Percentiles rank a stretch among this genome's conserved stretches.
Conservation (phyloP, 2,329 filamentous ascomycete genomes). For the Metarhizium guizhouense region DNA sequence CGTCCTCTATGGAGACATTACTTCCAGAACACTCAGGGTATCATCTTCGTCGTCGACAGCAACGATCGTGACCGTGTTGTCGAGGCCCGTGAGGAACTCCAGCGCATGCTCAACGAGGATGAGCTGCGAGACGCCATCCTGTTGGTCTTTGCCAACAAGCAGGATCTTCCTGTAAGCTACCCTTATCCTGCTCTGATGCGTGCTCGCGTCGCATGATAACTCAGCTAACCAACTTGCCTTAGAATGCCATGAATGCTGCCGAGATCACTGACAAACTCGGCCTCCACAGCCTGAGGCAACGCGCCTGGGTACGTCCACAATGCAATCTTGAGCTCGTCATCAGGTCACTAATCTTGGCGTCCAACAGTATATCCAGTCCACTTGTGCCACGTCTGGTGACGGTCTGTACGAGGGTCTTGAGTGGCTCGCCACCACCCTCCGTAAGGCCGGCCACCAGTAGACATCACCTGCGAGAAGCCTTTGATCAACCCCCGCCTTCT, state of each 20-base stretch:
- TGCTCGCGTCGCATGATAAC: neutral
- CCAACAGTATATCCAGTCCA: constrained; percentile 92
- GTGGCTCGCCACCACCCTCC: constrained; percentile 77
- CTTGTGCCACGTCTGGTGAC: constrained; percentile 96
- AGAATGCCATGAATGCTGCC: constrained; percentile 99
- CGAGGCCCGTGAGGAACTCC: constrained; percentile 91
- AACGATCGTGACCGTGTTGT: constrained; percentile 98
- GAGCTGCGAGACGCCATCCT: constrained; percentile 96
- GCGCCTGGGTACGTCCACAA: constrained; percentile 77
- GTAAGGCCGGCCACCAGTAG: constrained; percentile 63
- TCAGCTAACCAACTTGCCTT: constrained; percentile 10
- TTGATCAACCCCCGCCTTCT: constrained; percentile 23
- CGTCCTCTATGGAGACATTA: constrained; percentile 99
- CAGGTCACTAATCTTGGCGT: constrained; percentile 9
- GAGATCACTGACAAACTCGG: constrained; percentile 99
- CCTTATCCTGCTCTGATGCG: neutral
- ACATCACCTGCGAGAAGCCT: constrained; percentile 30
- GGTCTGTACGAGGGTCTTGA: constrained; percentile 99
- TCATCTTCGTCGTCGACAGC: constrained; percentile 99
- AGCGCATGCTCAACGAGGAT: constrained; percentile 97
- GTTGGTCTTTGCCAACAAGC: constrained; percentile 99
- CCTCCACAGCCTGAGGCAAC: constrained; percentile 96
- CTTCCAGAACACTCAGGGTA: constrained; percentile 99
- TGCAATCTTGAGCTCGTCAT: constrained; percentile 5
- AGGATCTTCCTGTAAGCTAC: constrained; percentile 85